Conservation (phyloP, 306 rosid genomes). For the Astragalus membranaceus region DNA sequence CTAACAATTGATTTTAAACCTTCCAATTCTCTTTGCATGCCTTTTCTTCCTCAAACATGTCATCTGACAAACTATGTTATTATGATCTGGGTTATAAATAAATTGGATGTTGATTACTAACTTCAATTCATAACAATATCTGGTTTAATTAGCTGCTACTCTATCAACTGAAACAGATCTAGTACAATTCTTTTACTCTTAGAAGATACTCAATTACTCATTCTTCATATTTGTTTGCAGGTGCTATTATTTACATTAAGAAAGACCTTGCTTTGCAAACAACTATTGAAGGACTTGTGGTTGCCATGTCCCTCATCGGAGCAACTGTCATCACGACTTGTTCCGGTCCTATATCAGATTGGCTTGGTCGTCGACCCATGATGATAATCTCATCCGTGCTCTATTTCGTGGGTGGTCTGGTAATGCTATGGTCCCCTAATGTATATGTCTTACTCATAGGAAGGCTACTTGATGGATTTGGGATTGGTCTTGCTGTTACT, state of each 20-base stretch:
- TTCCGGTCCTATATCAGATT: slow-evolving; percentile 64
- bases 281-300: slow-evolving; percentile 67
- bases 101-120: not conserved
- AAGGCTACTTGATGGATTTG: slow-evolving; percentile 75
- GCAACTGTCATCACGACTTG: slow-evolving; percentile 67
- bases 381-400: slow-evolving; percentile 59
- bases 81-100: not conserved
- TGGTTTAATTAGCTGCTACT: not conserved
- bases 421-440: slow-evolving; percentile 81
- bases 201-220: not conserved
- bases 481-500: slow-evolving; percentile 81
- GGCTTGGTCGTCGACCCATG: slow-evolving; percentile 71
- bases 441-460: slow-evolving; percentile 57
- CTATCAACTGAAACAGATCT: not conserved
- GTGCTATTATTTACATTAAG: slow-evolving; percentile 63
- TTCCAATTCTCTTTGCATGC: not conserved
- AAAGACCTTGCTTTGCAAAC: slow-evolving; percentile 44
- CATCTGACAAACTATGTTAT: not conserved
- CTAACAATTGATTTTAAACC: not conserved
- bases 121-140: not conserved
- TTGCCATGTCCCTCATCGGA: slow-evolving; percentile 78
- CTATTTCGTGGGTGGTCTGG: slow-evolving; percentile 57
- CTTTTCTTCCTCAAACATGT: not conserved
- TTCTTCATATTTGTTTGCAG: slow-evolving; percentile 29
- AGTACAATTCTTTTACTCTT: not conserved